Evolutionary conservation across 495 filamentous ascomycete genomes (phyloP), one percentile per base, ranked within the genome.

Genomic region (Penicillium argentinense): DNA sequence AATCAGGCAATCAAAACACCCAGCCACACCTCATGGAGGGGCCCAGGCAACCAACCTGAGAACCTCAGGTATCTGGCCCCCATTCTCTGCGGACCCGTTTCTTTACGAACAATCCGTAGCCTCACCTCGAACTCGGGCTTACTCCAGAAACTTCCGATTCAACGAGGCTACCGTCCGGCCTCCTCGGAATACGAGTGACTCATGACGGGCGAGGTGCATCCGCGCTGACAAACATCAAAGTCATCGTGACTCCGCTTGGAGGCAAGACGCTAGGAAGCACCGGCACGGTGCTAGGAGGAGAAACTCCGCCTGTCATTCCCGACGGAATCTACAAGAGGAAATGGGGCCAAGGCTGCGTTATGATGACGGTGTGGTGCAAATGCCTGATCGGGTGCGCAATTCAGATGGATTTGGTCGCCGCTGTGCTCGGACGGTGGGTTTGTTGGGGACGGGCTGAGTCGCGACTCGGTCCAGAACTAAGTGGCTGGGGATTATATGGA

Each of bases 101-200:
- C n/a, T n/a, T n/a, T n/a, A n/a, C n/a, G n/a, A n/a, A n/a, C n/a
- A n/a, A 36, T 21, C 33, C 29, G 23, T 22, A 26, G 45, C 28
- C 37, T 41, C 25, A 39, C 23, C 37, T 12, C 27, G 9, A 14
- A 14, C 24, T 11, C 9, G 11, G 9, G 24, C 25, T 36, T 36
- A 16, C 25, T 5, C n/a, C 30, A n/a, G n/a, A 29, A 21, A 29
- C 42, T 28, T 18, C 34, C 45, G 36, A 47, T 21, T 39, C 47
- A 22, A 22, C 26, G 8, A 43, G 33, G 23, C 30, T 26, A 27
- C 33, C 11, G 39, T 2, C 46, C 39, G 25, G 40, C 22, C 23
- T 11, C 25, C 23, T 16, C n/a, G 5, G 47, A 13, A 39, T 39
- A 45, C 47, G 47, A 50, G 21, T 50, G 47, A 50, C 29, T 50